Base-by-base conservation (phyloP, 192 early-diverging fungal species). In the Backusella morwellensis region DNA sequence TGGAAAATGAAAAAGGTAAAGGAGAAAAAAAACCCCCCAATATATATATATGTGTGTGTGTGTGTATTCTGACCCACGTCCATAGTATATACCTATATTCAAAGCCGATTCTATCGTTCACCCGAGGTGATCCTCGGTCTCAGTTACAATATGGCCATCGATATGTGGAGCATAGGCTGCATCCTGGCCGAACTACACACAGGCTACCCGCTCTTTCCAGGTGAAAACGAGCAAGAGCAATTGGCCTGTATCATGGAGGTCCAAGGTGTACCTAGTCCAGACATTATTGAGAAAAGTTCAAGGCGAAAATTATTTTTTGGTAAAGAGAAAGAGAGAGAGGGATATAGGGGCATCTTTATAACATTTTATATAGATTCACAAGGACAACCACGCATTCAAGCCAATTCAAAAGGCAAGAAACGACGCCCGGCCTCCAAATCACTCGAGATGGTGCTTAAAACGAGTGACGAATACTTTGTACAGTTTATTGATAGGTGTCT, bases 211-310 rank as follows among this genome's bases (percentile, higher is more conserved):
- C 81, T 98, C 41, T 98, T 98, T 77, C 97, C 97, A 4, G 97
- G 97, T 32, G 97, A 98, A 80, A 97, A 97, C 76, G 97, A 98
- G 80, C 91, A 93, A 76, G 96, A 98, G 77, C 97, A 98, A 80
- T 83, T 98, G 52, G 86, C 92, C 7, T 95, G 95, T 80, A 96
- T 98, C 52, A 95, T 98, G 91, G 96, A 98, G 81, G 85, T 96
- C 15, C 88, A 91, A 59, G 96, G 95, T 11, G 80, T 93, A 7
- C 97, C 97, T 19, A 89, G 90, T 3, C 73, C 82, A 29, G 86
- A 87, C 59, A 76, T 98, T 29, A 75, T 98, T n/a, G 93, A 94
- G 32, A 84, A 87, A 26, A 93, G 93, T 23, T 86, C 88, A 42
- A 87, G 97, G 47, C 91, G 92, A 34, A 93, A 92, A 71, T 84